Evolutionary conservation across 768 basidiomycete species (phyloP).

Genomic region (Tephrocybe sp.): DNA sequence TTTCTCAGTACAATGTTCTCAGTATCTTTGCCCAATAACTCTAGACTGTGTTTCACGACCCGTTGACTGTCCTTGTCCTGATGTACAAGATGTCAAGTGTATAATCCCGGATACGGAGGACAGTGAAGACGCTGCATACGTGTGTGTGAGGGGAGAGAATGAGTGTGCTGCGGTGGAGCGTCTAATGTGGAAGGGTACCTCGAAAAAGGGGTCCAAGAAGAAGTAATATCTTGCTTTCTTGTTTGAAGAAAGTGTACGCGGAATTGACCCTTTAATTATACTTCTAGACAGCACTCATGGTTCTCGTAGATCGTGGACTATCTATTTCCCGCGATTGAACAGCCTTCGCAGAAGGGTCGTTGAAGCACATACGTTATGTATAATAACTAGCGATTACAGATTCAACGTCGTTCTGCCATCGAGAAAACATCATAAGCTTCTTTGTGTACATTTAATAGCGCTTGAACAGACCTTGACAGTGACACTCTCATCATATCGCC

Average conservation of each 20-base stretch:
- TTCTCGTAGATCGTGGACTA: neutral
- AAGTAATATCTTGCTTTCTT: constrained; percentile 9
- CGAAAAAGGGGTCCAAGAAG: constrained; percentile 27
- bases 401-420: constrained; percentile 8
- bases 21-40: constrained; percentile 75
- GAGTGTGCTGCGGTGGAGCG: constrained; percentile 64
- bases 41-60: constrained; percentile 64
- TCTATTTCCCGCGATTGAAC: neutral
- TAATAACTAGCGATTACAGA: constrained; percentile 4
- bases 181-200: constrained; percentile 37
- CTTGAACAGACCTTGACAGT: constrained; percentile 11
- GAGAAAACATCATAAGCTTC: neutral
- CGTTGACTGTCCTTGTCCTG: constrained; percentile 76
- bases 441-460: neutral
- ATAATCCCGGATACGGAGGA: constrained; percentile 61
- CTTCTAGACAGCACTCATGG: neutral
- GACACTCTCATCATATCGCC: constrained; percentile 20
- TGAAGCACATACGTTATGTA: neutral
- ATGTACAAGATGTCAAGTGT: constrained; percentile 75
- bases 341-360: no score
- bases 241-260: neutral
- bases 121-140: constrained; percentile 52
- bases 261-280: neutral
- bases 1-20: constrained; percentile 60
- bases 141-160: constrained; percentile 65